phyloP scores from a whole-genome alignment of 1,139 yeast genomes.

The Geotrichum reessii region DNA sequence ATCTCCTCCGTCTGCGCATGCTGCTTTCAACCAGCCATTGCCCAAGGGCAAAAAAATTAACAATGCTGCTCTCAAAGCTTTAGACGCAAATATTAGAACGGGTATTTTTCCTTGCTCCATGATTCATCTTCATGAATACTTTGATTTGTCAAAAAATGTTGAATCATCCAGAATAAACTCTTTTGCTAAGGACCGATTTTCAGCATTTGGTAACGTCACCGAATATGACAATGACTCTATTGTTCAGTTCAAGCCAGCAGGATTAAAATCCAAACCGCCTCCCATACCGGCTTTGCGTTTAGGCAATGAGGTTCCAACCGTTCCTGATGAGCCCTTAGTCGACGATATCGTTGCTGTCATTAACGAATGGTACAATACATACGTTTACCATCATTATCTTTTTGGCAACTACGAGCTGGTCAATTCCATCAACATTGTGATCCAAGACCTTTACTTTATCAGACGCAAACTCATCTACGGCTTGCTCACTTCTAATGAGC shows the following conservation, averaged over 20 bases:
- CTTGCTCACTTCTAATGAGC: constrained; percentile 57
- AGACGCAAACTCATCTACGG: constrained; percentile 53
- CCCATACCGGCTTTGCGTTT: constrained; percentile 31
- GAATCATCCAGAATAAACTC: neutral
- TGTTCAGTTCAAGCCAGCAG: neutral
- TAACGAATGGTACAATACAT: constrained; percentile 33
- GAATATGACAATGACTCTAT: constrained; percentile 6
- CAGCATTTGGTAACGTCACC: constrained; percentile 1
- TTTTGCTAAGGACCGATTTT: constrained; percentile 6
- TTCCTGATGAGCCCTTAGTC: constrained; percentile 30
- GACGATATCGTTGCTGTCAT: constrained; percentile 34
- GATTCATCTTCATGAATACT: constrained; percentile 29
- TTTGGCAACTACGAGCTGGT: constrained; percentile 38
- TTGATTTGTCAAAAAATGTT: constrained; percentile 20
- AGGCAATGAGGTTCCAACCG: constrained; percentile 27
- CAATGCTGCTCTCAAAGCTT: constrained; percentile 26
- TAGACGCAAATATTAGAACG: constrained; percentile 26
- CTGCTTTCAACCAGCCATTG: constrained; percentile 31
- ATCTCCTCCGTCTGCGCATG: constrained; percentile 28
- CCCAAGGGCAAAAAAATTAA: constrained; percentile 23
- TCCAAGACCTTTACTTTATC: constrained; percentile 53
- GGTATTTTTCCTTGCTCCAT: constrained; percentile 32
- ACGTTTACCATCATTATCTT: constrained; percentile 30
- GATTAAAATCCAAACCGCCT: constrained; percentile 26
- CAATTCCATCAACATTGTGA: constrained; percentile 28